Conservation (phyloP, 257 asterid species). For the Verbena officinalis region DNA sequence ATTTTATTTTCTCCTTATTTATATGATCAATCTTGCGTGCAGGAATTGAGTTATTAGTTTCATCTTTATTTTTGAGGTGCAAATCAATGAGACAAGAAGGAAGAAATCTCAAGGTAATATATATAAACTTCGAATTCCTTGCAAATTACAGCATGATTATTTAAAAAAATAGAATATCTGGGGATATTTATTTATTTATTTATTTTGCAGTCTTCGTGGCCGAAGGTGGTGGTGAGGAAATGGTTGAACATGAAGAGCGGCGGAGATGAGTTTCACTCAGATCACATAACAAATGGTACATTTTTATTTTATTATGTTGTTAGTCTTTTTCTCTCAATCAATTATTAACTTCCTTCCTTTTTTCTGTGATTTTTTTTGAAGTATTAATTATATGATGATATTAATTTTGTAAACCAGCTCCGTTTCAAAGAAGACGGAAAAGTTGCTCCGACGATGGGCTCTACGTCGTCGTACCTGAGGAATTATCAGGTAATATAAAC, state of each 20-base stretch:
- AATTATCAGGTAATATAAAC: conserved; percentile 55
- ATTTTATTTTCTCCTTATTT: conserved; percentile 4
- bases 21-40: conserved; percentile 19
- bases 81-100: conserved; percentile 59
- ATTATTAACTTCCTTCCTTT: too few species aligned
- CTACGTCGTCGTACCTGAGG: conserved; percentile 83
- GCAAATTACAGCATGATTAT: too few species aligned
- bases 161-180: neutral
- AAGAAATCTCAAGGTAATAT: conserved; percentile 47
- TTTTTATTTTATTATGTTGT: neutral
- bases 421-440: conserved; percentile 55
- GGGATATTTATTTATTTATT: neutral
- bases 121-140: neutral
- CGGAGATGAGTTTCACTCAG: conserved; percentile 65
- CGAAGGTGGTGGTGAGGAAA: conserved; percentile 63
- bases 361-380: neutral
- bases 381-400: neutral
- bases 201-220: conserved; percentile 68
- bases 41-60: conserved; percentile 22
- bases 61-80: conserved; percentile 32
- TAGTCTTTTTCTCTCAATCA: neutral
- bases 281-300: conserved; percentile 49
- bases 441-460: conserved; percentile 72
- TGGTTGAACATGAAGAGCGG: conserved; percentile 66
- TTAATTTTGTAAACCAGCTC: conserved; percentile 29